Evolutionary conservation across 202 grass and related monocot genomes (phyloP).

Genomic region (Hordeum pubiflorum): DNA sequence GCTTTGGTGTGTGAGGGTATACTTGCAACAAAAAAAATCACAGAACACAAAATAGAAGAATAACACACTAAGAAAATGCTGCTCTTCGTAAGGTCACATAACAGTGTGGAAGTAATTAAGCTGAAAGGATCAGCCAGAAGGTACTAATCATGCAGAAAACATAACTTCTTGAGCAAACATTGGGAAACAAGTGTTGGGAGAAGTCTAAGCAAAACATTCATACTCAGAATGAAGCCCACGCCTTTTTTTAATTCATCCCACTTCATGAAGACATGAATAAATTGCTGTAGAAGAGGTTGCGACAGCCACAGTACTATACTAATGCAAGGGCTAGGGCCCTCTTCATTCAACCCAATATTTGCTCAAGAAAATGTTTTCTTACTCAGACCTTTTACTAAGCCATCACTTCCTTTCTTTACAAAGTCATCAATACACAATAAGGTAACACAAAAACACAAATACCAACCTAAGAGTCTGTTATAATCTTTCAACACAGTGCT

Average conservation of each 20-base stretch:
- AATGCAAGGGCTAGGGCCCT: slow-evolving; percentile 69
- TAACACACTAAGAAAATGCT: background rate
- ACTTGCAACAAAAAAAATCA: background rate
- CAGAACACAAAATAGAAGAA: background rate
- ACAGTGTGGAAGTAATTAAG: background rate
- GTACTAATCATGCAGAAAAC: slow-evolving; percentile 68
- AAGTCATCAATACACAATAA: background rate
- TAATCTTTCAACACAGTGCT: background rate
- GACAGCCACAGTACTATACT: slow-evolving; percentile 71
- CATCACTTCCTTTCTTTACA: slow-evolving; percentile 70
- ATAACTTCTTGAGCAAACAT: slow-evolving; percentile 24
- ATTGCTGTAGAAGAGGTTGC: slow-evolving; percentile 85
- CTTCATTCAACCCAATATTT: slow-evolving; percentile 42
- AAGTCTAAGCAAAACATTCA: slow-evolving; percentile 86
- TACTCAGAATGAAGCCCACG: slow-evolving; percentile 66
- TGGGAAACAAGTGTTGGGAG: slow-evolving; percentile 48
- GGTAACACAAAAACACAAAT: background rate
- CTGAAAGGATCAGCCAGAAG: slow-evolving; percentile 53
- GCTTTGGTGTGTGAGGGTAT: background rate
- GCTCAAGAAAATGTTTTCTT: slow-evolving; percentile 43
- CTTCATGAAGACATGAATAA: slow-evolving; percentile 42
- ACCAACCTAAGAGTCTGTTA: background rate
- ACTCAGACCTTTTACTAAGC: slow-evolving; percentile 83
- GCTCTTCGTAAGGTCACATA: background rate
- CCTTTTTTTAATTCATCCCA: slow-evolving; percentile 75